Evolutionary conservation across 208 protist species (phyloP).

Genomic region (Leishmania braziliensis): DNA sequence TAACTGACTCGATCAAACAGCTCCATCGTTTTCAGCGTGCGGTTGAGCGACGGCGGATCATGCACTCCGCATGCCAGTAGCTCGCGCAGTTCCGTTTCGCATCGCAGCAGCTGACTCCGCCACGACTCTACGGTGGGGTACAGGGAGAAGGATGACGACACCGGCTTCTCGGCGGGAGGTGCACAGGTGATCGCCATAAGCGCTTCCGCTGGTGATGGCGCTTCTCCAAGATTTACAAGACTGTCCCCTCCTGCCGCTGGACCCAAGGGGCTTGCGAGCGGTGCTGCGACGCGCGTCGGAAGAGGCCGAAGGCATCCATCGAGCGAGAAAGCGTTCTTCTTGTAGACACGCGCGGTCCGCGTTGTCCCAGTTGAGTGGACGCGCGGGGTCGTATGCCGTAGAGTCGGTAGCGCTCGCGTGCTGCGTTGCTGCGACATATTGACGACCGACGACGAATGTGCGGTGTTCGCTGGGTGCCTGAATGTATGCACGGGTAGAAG

Average conservation of each 20-base stretch:
- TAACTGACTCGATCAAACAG: slow-evolving; percentile 66
- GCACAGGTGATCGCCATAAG: slow-evolving; percentile 3
- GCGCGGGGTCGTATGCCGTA: slow-evolving; percentile 5
- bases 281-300: slow-evolving; percentile 6
- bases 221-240: neutral
- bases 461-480: too few species aligned
- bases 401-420: slow-evolving; percentile 2
- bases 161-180: neutral
- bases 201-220: slow-evolving; percentile 23
- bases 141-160: neutral
- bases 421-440: slow-evolving; percentile 8
- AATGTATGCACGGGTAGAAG: neutral
- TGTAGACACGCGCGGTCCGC: neutral
- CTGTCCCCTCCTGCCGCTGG: neutral
- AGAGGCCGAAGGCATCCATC: slow-evolving; percentile 13
- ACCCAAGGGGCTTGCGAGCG: neutral
- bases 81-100: slow-evolving; percentile 80
- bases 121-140: slow-evolving; percentile 39
- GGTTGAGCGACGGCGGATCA: slow-evolving; percentile 45
- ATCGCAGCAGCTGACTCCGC: slow-evolving; percentile 77
- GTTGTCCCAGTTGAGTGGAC: neutral
- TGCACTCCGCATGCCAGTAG: slow-evolving; percentile 54
- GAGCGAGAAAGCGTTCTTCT: slow-evolving; percentile 19
- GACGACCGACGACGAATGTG: neutral
- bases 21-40: slow-evolving; percentile 51